Evolutionary conservation across 83 land plant species (phyloP), one percentile per base, ranked within the genome.

Genomic region (Thuja plicata): DNA sequence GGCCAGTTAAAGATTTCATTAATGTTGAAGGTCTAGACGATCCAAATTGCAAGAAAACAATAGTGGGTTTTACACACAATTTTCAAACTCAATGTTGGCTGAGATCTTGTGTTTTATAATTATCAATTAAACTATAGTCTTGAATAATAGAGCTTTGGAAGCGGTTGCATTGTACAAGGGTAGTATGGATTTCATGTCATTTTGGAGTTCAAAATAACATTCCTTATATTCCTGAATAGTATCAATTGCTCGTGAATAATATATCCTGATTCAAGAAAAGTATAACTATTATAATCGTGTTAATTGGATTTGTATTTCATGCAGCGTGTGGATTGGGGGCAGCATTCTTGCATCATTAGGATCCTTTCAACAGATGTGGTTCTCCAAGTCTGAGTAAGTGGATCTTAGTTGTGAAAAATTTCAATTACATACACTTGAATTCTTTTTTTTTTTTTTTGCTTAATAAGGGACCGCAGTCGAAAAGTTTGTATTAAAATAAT

Each of bases 351-450:
- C 99, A 41, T 98, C 99, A 66, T 94, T 98, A 88, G 99, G 99
- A 46, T 98, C 99, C 24, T 97, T 98, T 89, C 99, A 98, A 92
- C 99, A 98, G 90, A 97, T 98, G 99, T 98, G 99, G 99, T 97
- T 98, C 92, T 98, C 99, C 86, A 98, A 98, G 86, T 91, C 99
- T 11, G 99, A 98, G 99, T 98, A 93, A 94, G 99, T 87, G 17
- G 30, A n/a, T 27, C 24, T 37, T 38, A 34, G 66, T 34, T 55
- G 24, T 34, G 30, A 34, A 11, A 9, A 8, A 37, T 30, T 88
- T 40, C 3, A 5, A 78, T 27, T 32, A 16, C 21, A 89, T 5
- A 43, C 45, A 43, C 3, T 43, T 43, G 45, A 3, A n/a, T n/a
- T n/a, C n/a, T n/a, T n/a, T n/a, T n/a, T n/a, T n/a, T n/a, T n/a